Percentiles rank a stretch among this genome's conserved stretches.
phyloP scores from a whole-genome alignment of 1,284 basidiomycete genomes.

The Ustilago cynodontis region DNA sequence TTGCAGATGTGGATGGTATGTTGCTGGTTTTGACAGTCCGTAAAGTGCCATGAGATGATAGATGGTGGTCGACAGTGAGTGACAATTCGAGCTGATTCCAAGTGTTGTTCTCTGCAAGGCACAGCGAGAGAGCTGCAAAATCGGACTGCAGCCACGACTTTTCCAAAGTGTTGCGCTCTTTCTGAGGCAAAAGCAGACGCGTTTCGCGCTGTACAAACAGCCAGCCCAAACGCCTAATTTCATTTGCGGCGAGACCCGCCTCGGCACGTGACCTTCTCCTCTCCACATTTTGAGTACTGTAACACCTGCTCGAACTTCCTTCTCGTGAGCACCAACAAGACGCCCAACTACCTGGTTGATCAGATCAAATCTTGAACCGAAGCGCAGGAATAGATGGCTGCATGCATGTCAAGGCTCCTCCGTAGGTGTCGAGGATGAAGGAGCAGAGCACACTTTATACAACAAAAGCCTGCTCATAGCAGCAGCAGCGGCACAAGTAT shows the following conservation, averaged over 20 bases:
- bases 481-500: background rate
- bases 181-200: conserved; percentile 15
- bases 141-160: background rate
- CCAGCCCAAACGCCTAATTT: background rate
- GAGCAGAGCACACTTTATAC: background rate
- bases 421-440: background rate
- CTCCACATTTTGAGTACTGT: conserved; percentile 43
- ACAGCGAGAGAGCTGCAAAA: background rate
- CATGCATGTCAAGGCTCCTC: too few relatives aligned
- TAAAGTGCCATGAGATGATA: background rate
- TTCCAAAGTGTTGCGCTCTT: conserved; percentile 34
- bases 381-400: too few relatives aligned
- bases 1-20: too few relatives aligned
- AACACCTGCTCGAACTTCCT: background rate
- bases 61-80: conserved; percentile 8
- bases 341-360: too few relatives aligned
- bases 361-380: too few relatives aligned
- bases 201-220: conserved; percentile 30
- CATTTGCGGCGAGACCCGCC: conserved; percentile 14
- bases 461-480: background rate
- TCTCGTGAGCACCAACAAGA: background rate
- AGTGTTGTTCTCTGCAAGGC: conserved; percentile 31
- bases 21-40: too few relatives aligned
- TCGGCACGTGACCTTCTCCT: conserved; percentile 28
- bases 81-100: background rate